Percentiles rank a stretch among this genome's conserved stretches.
phyloP scores from a whole-genome alignment of 75 land plant genomes.

The Chamaecyparis obtusa region DNA sequence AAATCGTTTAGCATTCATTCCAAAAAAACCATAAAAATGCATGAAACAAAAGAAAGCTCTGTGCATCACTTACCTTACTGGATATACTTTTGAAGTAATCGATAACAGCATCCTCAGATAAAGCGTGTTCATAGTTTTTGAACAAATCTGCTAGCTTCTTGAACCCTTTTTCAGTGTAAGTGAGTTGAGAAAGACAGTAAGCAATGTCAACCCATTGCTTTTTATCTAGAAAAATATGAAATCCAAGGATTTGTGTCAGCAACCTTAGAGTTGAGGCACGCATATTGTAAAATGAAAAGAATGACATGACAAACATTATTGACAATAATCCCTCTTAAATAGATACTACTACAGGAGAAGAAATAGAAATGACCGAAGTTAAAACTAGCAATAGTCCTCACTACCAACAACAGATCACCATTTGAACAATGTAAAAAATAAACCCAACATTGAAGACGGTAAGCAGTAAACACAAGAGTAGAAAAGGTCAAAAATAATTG shows the following conservation, averaged over 20 bases:
- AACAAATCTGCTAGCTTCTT: conserved; percentile 86
- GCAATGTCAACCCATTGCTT: conserved; percentile 87
- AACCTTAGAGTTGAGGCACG: background rate
- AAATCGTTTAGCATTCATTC: background rate
- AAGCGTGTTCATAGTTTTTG: conserved; percentile 79
- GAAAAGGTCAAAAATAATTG: conserved; percentile 4
- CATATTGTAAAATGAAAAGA: background rate
- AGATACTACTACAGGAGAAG: background rate
- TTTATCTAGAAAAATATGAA: conserved; percentile 38
- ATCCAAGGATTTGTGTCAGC: background rate
- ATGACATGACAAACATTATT: background rate
- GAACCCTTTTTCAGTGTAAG: conserved; percentile 83
- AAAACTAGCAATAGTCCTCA: background rate
- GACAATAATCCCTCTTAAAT: background rate
- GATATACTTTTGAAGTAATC: conserved; percentile 76
- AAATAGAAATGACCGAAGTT: no score
- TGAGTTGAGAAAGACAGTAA: conserved; percentile 92
- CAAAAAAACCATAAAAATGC: background rate
- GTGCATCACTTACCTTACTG: conserved; percentile 55
- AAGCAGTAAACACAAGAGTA: background rate
- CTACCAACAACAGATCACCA: background rate
- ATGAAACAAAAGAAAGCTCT: background rate
- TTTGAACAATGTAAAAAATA: background rate
- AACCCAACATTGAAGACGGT: background rate
- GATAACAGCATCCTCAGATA: conserved; percentile 76